These are phyloP conservation scores for Phyllosticta paracitricarpa DNA, from an alignment of 2,329 filamentous ascomycete species.

Conservation along the genomic window DNA sequence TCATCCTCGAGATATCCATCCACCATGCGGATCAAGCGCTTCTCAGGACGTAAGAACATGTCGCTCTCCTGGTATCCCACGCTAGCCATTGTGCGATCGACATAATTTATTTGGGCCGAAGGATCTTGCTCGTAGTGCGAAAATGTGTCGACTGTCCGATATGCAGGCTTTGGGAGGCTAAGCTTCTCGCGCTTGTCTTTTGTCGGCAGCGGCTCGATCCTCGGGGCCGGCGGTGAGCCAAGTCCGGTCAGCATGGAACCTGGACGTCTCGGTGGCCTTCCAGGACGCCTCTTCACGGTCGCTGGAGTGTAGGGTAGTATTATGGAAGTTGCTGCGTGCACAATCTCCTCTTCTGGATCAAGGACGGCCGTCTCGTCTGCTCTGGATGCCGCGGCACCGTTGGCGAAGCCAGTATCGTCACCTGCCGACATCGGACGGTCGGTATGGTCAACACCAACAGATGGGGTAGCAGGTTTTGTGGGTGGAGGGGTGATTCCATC, in stretches of 20 bases:
- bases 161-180: constrained; percentile 66
- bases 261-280: constrained; percentile 54
- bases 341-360: constrained; percentile 14
- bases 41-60: constrained; percentile 69
- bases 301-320: constrained; percentile 26
- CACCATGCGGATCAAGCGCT: constrained; percentile 54
- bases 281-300: constrained; percentile 47
- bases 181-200: constrained; percentile 72
- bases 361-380: constrained; percentile 3
- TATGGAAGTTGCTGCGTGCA: constrained; percentile 13
- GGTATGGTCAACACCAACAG: neutral
- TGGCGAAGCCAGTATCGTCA: constrained; percentile 10
- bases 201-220: constrained; percentile 65
- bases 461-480: constrained; percentile 38
- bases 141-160: constrained; percentile 69
- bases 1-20: constrained; percentile 56
- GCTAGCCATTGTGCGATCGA: constrained; percentile 92
- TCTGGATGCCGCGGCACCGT: neutral
- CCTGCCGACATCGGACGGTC: constrained; percentile 17
- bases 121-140: constrained; percentile 74
- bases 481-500: constrained; percentile 53
- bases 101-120: constrained; percentile 77
- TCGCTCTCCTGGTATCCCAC: constrained; percentile 95
- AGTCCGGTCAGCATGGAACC: constrained; percentile 52
- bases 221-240: constrained; percentile 49